These are phyloP conservation scores for Ophiostoma australiae DNA, from an alignment of 2,329 filamentous ascomycete genomes.

Conservation along the genomic window DNA sequence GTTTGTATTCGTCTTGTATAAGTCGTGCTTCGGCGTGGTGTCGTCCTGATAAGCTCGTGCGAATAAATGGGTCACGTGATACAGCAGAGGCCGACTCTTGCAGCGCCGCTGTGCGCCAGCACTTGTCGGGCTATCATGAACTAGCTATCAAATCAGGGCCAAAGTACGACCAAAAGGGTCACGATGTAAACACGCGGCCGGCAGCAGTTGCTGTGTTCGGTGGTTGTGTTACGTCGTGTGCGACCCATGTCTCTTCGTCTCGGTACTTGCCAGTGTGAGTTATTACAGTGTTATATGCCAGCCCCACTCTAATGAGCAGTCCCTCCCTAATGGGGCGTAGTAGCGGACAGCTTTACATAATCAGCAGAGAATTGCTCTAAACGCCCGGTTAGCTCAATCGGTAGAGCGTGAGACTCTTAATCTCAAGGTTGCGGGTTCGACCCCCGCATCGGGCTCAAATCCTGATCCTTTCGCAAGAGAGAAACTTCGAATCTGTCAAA, in stretches of 20 bases:
- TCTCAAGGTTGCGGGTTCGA: slow-evolving; percentile 37
- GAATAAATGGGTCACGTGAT: neutral
- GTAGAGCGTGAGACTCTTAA: slow-evolving; percentile 71
- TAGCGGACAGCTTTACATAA: neutral
- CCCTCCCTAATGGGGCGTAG: neutral
- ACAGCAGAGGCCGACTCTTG: neutral
- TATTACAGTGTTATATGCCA: too few species aligned
- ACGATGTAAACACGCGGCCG: neutral
- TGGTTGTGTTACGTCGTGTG: too few species aligned
- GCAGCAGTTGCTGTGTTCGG: neutral
- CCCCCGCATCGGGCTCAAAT: slow-evolving; percentile 47
- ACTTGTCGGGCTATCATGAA: neutral
- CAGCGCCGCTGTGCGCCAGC: neutral
- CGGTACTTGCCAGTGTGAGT: neutral
- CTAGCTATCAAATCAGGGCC: too few species aligned
- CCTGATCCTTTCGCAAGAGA: slow-evolving; percentile 32
- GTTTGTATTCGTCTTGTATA: neutral
- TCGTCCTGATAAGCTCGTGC: neutral
- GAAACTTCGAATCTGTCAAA: slow-evolving; percentile 2
- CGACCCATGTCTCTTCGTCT: neutral
- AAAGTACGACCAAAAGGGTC: neutral
- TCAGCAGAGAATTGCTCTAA: slow-evolving; percentile 14
- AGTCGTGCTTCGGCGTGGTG: neutral
- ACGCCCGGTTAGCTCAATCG: slow-evolving; percentile 61
- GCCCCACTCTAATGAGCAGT: neutral